Conservation (phyloP, 352 stramenopile species). For the Phytophthora tubulina region DNA sequence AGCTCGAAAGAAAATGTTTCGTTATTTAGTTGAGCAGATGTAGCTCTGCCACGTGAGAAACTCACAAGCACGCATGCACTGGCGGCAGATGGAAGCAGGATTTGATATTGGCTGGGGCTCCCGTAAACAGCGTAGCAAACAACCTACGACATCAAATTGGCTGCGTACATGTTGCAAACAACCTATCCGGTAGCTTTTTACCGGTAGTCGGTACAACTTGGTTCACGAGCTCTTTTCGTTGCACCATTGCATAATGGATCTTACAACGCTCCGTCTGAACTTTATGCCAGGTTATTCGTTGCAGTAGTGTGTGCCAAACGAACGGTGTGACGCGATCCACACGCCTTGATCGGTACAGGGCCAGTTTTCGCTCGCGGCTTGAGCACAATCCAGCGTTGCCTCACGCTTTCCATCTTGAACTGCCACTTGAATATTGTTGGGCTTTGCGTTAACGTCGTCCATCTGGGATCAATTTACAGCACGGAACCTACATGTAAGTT, state of each 20-base stretch:
- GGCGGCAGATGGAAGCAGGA: constrained; percentile 14
- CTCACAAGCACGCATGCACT: background rate
- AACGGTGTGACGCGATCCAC: background rate
- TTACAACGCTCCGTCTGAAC: too few relatives aligned
- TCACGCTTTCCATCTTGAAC: constrained; percentile 32
- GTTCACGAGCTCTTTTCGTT: too few relatives aligned
- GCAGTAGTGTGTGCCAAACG: background rate
- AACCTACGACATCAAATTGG: background rate
- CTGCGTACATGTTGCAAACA: too few relatives aligned
- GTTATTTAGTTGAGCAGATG: constrained; percentile 8
- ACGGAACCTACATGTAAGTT: background rate
- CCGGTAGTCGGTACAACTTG: too few relatives aligned
- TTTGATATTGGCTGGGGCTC: background rate
- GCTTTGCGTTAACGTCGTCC: constrained; percentile 16
- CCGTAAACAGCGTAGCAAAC: constrained; percentile 6
- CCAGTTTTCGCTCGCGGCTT: background rate
- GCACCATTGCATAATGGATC: too few relatives aligned
- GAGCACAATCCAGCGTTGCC: constrained; percentile 22
- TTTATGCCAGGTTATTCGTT: too few relatives aligned
- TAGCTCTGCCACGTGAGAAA: constrained; percentile 20
- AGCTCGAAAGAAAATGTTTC: constrained; percentile 17
- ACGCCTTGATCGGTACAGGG: background rate
- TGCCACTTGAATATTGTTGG: constrained; percentile 16
- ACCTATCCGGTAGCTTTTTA: too few relatives aligned
- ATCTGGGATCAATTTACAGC: constrained; percentile 9